Base-by-base conservation (phyloP, 768 basidiomycete species). In the Coprinopsis sp. region DNA sequence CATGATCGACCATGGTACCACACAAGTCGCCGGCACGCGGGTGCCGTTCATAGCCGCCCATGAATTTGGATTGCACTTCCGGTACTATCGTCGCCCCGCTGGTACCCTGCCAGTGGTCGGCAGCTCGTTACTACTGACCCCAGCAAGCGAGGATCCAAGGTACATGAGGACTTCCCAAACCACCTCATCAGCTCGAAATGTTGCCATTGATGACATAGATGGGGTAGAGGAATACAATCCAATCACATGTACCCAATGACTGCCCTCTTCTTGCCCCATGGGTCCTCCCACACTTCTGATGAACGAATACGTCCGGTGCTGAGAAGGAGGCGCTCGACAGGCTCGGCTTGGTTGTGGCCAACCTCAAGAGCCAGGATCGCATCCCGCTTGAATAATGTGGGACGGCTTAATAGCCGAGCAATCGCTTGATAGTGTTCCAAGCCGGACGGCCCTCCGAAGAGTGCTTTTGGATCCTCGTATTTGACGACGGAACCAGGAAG, bases 381-480 rank as follows among this genome's bases (percentile, higher is more conserved):
- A 49, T 67, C 64, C 16, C 65, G 57, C 16, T 65, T 72, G 18
- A 88, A 69, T 34, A 91, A 58, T 31, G 71, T 72, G n/a, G 71
- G 56, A 28, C 58, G 64, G 2, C 73, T 68, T 24, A 90, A 55
- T 13, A 92, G 64, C 7, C 69, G 67, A 10, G 84, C 80, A 46
- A 96, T 91, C 30, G 76, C 68, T 48, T 76, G 78, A 66, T 96
- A 79, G 59, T 64, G 95, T 66, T 54, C 89, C 77, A 74, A 64
- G 10, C 69, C 69, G 31, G 74, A 67, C 18, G 71, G 72, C 42
- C 89, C 91, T 18, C 89, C 92, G 33, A 92, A 72, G 19, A 97
- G 77, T 10, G 94, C 94, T 13, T 68, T 72, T 7, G 74, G 78
- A 66, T 94, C 91, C 64, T 98, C 95, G 60, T 79, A 88, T 43